Evolutionary conservation across 1,284 basidiomycete genomes (phyloP).

Genomic region (Moniliophthora roreri): DNA sequence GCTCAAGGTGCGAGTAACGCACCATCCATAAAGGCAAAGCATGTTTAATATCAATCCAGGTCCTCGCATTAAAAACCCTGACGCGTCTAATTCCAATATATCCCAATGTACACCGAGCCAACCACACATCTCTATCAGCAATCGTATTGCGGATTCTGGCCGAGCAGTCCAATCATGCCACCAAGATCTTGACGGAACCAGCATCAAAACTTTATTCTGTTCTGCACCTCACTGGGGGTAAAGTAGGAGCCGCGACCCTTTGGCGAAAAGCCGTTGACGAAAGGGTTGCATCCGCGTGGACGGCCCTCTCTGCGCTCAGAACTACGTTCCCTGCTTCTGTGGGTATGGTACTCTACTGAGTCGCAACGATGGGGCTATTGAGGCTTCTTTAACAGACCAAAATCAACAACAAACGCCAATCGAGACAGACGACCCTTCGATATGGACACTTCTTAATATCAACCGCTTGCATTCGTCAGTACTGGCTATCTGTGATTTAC

Average conservation of each 20-base stretch:
- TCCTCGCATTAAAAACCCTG: conserved; percentile 50
- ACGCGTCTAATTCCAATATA: conserved; percentile 59
- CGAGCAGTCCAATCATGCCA: conserved; percentile 46
- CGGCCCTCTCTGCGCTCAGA: conserved; percentile 54
- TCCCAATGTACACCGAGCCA: conserved; percentile 61
- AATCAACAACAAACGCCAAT: background rate
- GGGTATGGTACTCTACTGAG: background rate
- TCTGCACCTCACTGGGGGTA: conserved; percentile 72
- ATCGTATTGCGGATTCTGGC: conserved; percentile 55
- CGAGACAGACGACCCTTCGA: background rate
- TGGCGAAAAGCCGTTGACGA: conserved; percentile 78
- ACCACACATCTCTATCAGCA: conserved; percentile 47
- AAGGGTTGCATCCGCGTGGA: conserved; percentile 60
- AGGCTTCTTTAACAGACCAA: background rate
- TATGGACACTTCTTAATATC: background rate
- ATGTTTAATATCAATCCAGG: conserved; percentile 33
- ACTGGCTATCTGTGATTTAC: conserved; percentile 50
- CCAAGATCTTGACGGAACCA: conserved; percentile 40
- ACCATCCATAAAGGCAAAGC: conserved; percentile 4
- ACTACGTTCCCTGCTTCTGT: conserved; percentile 50
- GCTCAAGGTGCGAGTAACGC: conserved; percentile 43
- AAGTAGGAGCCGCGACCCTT: conserved; percentile 64
- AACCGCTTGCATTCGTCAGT: conserved; percentile 23
- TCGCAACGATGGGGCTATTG: background rate
- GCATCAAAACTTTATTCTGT: conserved; percentile 57